Evolutionary conservation across 2,329 filamentous ascomycete species (phyloP).

Genomic region (Neophaeococcomyces aloes): DNA sequence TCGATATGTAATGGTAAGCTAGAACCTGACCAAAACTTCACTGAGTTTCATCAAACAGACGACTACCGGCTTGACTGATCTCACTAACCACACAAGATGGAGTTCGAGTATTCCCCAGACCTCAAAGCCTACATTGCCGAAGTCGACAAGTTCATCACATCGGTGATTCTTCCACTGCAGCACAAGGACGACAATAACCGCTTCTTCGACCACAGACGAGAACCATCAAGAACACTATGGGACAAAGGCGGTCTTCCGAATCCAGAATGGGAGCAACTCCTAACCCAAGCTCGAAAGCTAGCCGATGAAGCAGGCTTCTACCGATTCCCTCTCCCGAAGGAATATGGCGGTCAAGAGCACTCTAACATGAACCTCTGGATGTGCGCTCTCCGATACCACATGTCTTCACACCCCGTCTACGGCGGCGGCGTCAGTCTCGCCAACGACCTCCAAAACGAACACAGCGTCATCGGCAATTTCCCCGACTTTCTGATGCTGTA

Average conservation of each 20-base stretch:
- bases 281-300: constrained; percentile 38
- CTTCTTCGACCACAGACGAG: constrained; percentile 56
- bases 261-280: constrained; percentile 48
- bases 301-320: constrained; percentile 53
- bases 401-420: constrained; percentile 42
- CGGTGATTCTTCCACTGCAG: constrained; percentile 46
- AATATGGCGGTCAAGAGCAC: constrained; percentile 45
- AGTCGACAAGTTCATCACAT: constrained; percentile 49
- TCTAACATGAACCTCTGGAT: constrained; percentile 50
- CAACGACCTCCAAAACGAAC: constrained; percentile 56
- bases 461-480: constrained; percentile 53
- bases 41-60: neutral
- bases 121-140: constrained; percentile 38
- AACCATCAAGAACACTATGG: constrained; percentile 53
- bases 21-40: neutral
- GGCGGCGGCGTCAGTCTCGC: constrained; percentile 46
- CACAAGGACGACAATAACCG: constrained; percentile 48
- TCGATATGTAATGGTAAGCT: neutral
- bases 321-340: constrained; percentile 46
- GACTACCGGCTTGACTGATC: neutral
- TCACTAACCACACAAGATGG: constrained; percentile 30
- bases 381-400: constrained; percentile 50
- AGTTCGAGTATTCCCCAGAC: constrained; percentile 46
- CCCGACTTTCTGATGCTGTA: constrained; percentile 53
- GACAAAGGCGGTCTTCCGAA: constrained; percentile 46